Conservation (phyloP, 75 land plant genomes). For the Selaginella moellendorffii region DNA sequence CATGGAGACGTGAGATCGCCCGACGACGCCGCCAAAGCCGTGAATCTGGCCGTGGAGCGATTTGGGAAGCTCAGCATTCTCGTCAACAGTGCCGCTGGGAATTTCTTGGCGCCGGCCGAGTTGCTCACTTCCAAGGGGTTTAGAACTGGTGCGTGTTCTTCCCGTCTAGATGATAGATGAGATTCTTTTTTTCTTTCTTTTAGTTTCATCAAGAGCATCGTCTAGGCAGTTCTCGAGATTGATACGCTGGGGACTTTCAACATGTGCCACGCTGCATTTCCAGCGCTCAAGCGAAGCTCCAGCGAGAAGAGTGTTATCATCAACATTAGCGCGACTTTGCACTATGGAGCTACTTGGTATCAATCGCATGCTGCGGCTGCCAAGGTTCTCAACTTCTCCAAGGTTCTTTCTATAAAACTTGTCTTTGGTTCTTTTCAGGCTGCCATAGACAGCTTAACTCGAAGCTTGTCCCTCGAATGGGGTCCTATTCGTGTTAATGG, state of each 20-base stretch:
- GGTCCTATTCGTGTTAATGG: conserved; percentile 19
- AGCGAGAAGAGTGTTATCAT: conserved; percentile 12
- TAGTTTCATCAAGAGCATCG: not conserved
- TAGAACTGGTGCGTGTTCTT: conserved; percentile 14
- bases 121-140: conserved; percentile 15
- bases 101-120: conserved; percentile 15
- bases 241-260: conserved; percentile 19
- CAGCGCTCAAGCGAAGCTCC: not conserved
- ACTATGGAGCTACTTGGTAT: conserved; percentile 23
- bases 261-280: conserved; percentile 19
- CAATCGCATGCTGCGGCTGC: conserved; percentile 20
- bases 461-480: conserved; percentile 18
- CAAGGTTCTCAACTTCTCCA: conserved; percentile 14
- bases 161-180: too few species aligned
- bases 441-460: conserved; percentile 19
- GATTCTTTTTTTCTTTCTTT: not conserved
- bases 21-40: conserved; percentile 10
- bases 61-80: conserved; percentile 18
- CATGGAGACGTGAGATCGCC: conserved; percentile 19
- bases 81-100: conserved; percentile 17
- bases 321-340: conserved; percentile 20
- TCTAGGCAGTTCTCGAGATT: conserved; percentile 16
- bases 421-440: conserved; percentile 13
- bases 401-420: conserved; percentile 12
- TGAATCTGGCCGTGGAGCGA: not conserved